Evolutionary conservation across 2,329 filamentous ascomycete genomes (phyloP), one percentile per base, ranked within the genome.

Genomic region (Sclerotinia subarctica): DNA sequence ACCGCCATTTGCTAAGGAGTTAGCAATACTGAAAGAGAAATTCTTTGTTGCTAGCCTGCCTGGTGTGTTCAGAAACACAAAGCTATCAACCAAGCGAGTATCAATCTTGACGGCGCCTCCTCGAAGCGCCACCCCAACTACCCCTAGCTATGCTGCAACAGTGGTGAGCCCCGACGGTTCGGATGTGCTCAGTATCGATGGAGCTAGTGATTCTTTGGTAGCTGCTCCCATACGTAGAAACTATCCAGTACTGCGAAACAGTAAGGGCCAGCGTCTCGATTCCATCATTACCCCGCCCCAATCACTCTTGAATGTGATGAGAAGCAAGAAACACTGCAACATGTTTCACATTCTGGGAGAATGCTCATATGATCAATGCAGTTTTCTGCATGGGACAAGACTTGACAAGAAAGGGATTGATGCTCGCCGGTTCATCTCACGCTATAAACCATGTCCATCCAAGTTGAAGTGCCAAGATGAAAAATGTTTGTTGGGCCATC

Each of bases 1-100:
- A 0, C 77, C 77, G 38, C 77, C 77, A 0, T 81, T 81, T 64
- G 77, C 77, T 0, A 71, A 71, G 26, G 79, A 81, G 53, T 70
- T 81, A 32, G 75, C 71, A 46, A 73, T 74, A 1, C 67, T 80
- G 24, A 75, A 73, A 21, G 72, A 74, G 6, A 72, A 73, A 6
- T 78, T 78, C 32, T 69, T 71, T 13, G 72, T 70, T 35, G 67
- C 19, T 21, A 42, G 19, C 21, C 29, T 60, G 11, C n/a, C 57
- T 17, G 44, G 44, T 47, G 42, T 60, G 75, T 77, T 66, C 69
- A 73, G 59, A 73, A 56, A 51, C 72, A 74, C 66, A 77, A 72
- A 74, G 70, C 73, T 56, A 68, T 65, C 56, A 72, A 54, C 42
- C 52, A 67, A 58, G 38, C 44, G 67, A 49, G 53, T 69, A 42